Percentiles rank a stretch among this genome's conserved stretches.
These are phyloP conservation scores for Dactylellina leptospora DNA, from an alignment of 2,329 filamentous ascomycete species.

Conservation along the genomic window DNA sequence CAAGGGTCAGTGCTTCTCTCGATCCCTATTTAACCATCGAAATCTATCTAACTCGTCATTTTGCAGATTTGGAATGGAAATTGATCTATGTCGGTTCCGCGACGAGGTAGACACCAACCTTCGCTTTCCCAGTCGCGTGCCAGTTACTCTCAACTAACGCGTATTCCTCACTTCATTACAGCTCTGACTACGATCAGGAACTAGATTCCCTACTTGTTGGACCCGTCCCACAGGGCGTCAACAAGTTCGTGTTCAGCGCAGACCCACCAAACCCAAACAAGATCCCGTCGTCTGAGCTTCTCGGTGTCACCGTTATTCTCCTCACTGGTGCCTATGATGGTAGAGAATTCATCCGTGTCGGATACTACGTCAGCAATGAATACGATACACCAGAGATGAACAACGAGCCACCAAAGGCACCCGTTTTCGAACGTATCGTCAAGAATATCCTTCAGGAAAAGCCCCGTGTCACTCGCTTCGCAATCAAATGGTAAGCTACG, in stretches of 20 bases:
- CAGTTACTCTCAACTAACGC: slow-evolving; percentile 35
- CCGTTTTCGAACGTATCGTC: slow-evolving; percentile 87
- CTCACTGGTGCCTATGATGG: slow-evolving; percentile 96
- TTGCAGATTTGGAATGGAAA: slow-evolving; percentile 95
- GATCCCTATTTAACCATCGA: background rate
- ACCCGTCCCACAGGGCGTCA: slow-evolving; percentile 95
- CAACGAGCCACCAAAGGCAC: slow-evolving; percentile 88
- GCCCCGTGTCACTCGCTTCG: slow-evolving; percentile 94
- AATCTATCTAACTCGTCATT: background rate
- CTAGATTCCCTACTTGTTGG: slow-evolving; percentile 96
- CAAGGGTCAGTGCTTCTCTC: slow-evolving; percentile 72
- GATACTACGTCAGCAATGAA: slow-evolving; percentile 99
- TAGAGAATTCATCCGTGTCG: slow-evolving; percentile 95
- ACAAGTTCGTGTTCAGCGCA: slow-evolving; percentile 98
- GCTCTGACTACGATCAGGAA: slow-evolving; percentile 96
- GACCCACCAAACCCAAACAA: slow-evolving; percentile 87
- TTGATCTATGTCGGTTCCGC: slow-evolving; percentile 98
- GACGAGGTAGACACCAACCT: slow-evolving; percentile 75
- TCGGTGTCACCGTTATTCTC: slow-evolving; percentile 96
- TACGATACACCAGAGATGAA: slow-evolving; percentile 91
- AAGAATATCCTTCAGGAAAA: slow-evolving; percentile 96
- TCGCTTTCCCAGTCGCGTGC: slow-evolving; percentile 23
- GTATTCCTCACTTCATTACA: slow-evolving; percentile 60
- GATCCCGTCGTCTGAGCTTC: slow-evolving; percentile 93
- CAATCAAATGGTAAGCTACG: slow-evolving; percentile 88